These are phyloP conservation scores for Zygosaccharomyces sapae DNA, from an alignment of 1,139 yeast species.

Conservation along the genomic window DNA sequence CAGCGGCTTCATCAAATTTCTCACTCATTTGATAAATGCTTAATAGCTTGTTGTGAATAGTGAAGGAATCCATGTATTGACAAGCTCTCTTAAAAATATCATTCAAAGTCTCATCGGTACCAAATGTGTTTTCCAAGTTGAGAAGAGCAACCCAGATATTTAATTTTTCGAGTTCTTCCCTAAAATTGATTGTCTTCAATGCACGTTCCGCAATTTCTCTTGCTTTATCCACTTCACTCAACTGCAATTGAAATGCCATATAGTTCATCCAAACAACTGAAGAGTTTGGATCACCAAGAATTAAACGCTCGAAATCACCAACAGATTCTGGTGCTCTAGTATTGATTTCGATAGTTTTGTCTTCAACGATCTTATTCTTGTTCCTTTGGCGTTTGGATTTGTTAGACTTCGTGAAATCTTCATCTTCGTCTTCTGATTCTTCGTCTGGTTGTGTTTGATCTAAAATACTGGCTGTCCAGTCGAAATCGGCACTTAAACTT, in stretches of 20 bases:
- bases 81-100: conserved; percentile 77
- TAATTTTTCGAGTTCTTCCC: conserved; percentile 90
- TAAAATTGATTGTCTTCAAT: conserved; percentile 77
- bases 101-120: conserved; percentile 75
- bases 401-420: conserved; percentile 46
- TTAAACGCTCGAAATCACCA: conserved; percentile 83
- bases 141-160: conserved; percentile 95
- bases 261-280: conserved; percentile 96
- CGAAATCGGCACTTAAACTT: conserved; percentile 71
- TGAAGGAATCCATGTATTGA: conserved; percentile 84
- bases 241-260: conserved; percentile 94
- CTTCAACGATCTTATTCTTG: conserved; percentile 54
- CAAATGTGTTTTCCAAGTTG: conserved; percentile 91
- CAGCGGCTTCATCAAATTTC: conserved; percentile 64
- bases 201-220: conserved; percentile 93
- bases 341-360: conserved; percentile 77
- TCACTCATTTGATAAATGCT: conserved; percentile 73
- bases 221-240: conserved; percentile 91
- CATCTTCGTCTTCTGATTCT: conserved; percentile 51
- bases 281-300: conserved; percentile 89
- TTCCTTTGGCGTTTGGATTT: conserved; percentile 45
- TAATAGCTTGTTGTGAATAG: conserved; percentile 75
- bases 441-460: conserved; percentile 67
- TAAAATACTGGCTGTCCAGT: conserved; percentile 88
- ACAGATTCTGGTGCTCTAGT: conserved; percentile 88